Percentiles rank a stretch among this genome's conserved stretches.
These are phyloP conservation scores for Eremomyces bilateralis DNA, from an alignment of 495 filamentous ascomycete species.

Conservation along the genomic window DNA sequence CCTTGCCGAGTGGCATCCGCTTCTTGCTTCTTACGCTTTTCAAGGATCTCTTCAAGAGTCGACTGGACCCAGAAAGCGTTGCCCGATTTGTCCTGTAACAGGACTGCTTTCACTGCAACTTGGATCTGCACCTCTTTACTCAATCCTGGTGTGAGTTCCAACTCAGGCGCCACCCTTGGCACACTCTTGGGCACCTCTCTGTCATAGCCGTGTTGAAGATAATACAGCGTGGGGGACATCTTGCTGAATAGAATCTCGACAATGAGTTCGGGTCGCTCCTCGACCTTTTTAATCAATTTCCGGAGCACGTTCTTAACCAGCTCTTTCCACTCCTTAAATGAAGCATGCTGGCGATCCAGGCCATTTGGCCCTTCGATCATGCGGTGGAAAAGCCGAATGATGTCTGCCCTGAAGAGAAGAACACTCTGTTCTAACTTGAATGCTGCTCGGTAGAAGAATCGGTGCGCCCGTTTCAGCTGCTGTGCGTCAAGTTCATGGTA, in stretches of 20 bases:
- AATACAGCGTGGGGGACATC: conserved; percentile 59
- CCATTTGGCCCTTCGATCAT: conserved; percentile 84
- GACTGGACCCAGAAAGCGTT: conserved; percentile 65
- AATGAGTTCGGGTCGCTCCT: conserved; percentile 60
- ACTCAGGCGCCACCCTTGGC: conserved; percentile 43
- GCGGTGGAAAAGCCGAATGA: conserved; percentile 64
- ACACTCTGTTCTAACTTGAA: conserved; percentile 86
- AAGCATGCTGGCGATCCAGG: conserved; percentile 36
- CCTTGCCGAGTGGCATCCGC: conserved; percentile 31
- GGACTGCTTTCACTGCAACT: conserved; percentile 53
- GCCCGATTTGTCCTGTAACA: conserved; percentile 54
- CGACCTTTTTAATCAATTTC: conserved; percentile 52
- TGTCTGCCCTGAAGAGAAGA: conserved; percentile 75
- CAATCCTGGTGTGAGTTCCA: conserved; percentile 55
- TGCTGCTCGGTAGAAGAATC: conserved; percentile 83
- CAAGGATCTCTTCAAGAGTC: conserved; percentile 39
- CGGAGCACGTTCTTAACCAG: conserved; percentile 44
- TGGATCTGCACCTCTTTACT: conserved; percentile 47
- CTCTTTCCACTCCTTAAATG: conserved; percentile 82
- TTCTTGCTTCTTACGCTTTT: conserved; percentile 66
- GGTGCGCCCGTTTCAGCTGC: conserved; percentile 82
- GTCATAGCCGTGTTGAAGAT: conserved; percentile 77
- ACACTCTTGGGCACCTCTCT: conserved; percentile 42
- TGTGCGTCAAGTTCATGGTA: conserved; percentile 60
- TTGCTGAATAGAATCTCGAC: conserved; percentile 92